Conservation (phyloP, 805 yeast genomes). For the Pichia cephalocereana region DNA sequence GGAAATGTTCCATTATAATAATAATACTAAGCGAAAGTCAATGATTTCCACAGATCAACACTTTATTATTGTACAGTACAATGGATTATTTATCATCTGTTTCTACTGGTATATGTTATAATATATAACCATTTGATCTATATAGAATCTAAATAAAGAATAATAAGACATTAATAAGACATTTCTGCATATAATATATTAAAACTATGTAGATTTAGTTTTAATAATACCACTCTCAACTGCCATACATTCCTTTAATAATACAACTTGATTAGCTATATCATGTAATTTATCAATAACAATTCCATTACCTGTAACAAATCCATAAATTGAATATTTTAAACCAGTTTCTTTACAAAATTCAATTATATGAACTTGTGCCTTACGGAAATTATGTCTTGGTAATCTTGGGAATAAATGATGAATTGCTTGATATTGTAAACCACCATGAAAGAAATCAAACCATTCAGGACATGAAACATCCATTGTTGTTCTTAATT, state of each 20-base stretch:
- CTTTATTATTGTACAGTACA: too few relatives aligned
- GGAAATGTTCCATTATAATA: too few relatives aligned
- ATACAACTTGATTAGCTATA: constrained; percentile 69
- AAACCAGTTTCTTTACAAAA: constrained; percentile 74
- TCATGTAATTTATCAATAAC: constrained; percentile 65
- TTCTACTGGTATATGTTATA: too few relatives aligned
- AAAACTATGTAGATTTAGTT: neutral
- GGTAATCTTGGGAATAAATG: constrained; percentile 87
- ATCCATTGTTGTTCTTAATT: constrained; percentile 87
- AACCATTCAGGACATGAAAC: constrained; percentile 92
- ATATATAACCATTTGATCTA: too few relatives aligned
- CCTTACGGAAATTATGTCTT: constrained; percentile 72
- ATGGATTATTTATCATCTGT: too few relatives aligned
- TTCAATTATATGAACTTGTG: constrained; percentile 61
- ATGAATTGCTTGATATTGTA: constrained; percentile 86
- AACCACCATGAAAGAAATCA: constrained; percentile 85
- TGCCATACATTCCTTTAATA: constrained; percentile 64
- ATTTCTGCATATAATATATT: neutral
- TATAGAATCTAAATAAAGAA: neutral
- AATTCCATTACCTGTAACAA: constrained; percentile 63
- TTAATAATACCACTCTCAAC: constrained; percentile 7
- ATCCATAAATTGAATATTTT: constrained; percentile 77
- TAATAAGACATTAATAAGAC: neutral
- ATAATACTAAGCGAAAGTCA: too few relatives aligned
- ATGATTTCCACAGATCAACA: too few relatives aligned